A percentile compares a stretch with the other conserved stretches of the same genome.
Conservation (phyloP, 257 asterid genomes). For the Lycium ferocissimum region DNA sequence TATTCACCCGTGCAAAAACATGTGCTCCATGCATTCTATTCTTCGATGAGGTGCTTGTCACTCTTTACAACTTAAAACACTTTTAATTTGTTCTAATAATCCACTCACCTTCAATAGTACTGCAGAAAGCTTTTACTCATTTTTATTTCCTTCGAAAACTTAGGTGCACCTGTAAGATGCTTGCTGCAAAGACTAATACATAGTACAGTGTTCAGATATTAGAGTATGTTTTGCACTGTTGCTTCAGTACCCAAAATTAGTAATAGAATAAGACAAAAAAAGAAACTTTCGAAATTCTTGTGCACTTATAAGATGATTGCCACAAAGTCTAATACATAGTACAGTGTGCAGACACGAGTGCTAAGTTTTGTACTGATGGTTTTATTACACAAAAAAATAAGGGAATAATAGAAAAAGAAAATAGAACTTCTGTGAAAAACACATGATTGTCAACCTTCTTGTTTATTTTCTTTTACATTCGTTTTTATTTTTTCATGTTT, state of each 20-base stretch:
- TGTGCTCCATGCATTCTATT: slow-evolving; percentile 95
- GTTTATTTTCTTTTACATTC: background rate
- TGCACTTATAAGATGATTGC: slow-evolving; percentile 11
- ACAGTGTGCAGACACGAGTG: background rate
- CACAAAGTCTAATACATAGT: background rate
- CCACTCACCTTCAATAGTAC: background rate
- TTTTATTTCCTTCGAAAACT: background rate
- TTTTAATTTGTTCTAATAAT: background rate
- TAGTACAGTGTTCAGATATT: background rate
- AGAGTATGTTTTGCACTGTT: background rate
- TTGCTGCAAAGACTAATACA: background rate
- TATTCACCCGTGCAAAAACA: slow-evolving; percentile 88
- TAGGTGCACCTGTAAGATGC: background rate
- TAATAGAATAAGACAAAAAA: background rate
- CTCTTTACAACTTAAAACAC: slow-evolving; percentile 3
- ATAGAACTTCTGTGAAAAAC: background rate
- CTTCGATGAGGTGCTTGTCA: slow-evolving; percentile 78
- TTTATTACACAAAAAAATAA: background rate
- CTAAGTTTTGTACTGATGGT: background rate
- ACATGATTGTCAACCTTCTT: background rate
- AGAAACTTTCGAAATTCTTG: background rate
- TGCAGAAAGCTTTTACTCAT: background rate
- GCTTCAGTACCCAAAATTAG: slow-evolving; percentile 18
- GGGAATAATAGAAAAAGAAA: background rate
- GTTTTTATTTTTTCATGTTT: slow-evolving; percentile 7